Percentiles rank a stretch among this genome's conserved stretches.
Conservation (phyloP, 306 rosid species). For the Gillenia trifoliata region DNA sequence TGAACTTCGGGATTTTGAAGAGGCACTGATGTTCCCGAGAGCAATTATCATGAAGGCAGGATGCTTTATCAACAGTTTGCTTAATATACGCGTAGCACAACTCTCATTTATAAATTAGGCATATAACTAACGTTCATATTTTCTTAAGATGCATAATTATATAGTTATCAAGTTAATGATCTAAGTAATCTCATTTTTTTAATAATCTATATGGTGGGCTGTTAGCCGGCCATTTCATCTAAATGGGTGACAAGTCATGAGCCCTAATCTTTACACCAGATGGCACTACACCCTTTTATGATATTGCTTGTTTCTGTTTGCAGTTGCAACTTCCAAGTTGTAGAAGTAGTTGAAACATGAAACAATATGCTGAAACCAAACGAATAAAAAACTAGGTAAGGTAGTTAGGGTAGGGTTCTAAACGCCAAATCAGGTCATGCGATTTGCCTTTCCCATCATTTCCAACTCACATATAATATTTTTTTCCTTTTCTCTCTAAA, state of each 20-base stretch:
- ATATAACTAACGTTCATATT: too few relatives aligned
- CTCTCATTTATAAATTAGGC: too few relatives aligned
- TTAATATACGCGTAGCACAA: too few relatives aligned
- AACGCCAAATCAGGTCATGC: conserved; percentile 68
- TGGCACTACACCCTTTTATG: not conserved
- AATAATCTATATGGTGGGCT: not conserved
- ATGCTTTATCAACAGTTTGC: too few relatives aligned
- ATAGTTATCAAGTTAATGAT: not conserved
- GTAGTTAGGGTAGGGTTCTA: conserved; percentile 58
- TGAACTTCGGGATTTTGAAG: too few relatives aligned
- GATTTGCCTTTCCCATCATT: conserved; percentile 67
- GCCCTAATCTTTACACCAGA: not conserved
- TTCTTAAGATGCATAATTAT: not conserved
- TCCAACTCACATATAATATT: conserved; percentile 36
- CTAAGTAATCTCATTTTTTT: too few relatives aligned
- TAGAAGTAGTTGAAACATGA: conserved; percentile 60
- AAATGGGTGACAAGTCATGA: not conserved
- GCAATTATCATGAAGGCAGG: too few relatives aligned
- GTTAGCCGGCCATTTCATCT: not conserved
- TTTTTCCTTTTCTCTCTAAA: not conserved
- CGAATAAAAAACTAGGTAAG: conserved; percentile 45
- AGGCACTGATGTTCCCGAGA: too few relatives aligned
- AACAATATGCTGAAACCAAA: conserved; percentile 27
- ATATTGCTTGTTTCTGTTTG: conserved; percentile 13
- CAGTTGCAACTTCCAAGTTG: not conserved